Evolutionary conservation across 2,329 filamentous ascomycete species (phyloP).

Genomic region (Mycocentrospora acerina): DNA sequence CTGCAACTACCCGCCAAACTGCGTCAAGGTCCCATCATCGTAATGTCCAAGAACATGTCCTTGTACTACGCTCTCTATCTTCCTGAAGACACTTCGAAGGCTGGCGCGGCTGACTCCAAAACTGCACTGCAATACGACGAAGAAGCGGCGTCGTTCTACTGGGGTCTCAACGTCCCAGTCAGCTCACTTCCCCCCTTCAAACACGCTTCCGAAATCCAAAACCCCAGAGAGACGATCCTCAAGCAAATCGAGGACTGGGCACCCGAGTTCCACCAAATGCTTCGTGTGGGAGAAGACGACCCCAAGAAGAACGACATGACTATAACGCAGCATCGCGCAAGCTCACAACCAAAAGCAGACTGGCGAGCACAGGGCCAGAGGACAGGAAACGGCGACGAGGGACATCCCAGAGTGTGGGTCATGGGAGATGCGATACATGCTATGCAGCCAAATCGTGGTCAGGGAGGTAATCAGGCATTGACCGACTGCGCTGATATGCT

Average conservation of each 20-base stretch:
- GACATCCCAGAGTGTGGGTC: no score
- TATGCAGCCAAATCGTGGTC: no score
- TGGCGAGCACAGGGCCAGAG: not conserved
- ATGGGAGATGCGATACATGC: no score
- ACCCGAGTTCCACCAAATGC: conserved; percentile 1
- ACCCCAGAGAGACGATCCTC: not conserved
- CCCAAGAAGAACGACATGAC: not conserved
- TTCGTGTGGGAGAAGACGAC: not conserved
- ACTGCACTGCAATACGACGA: not conserved
- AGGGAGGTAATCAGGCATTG: no score
- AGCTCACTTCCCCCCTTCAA: not conserved
- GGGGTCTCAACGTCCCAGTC: not conserved
- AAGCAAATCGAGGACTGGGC: conserved; percentile 2
- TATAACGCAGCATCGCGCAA: no score
- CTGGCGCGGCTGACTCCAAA: not conserved
- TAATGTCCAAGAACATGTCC: not conserved
- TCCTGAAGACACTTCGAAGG: not conserved
- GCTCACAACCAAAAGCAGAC: not conserved
- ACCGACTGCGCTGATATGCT: no score
- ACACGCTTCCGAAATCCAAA: not conserved
- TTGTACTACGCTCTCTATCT: conserved; percentile 1
- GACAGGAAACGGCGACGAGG: not conserved
- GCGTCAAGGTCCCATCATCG: not conserved
- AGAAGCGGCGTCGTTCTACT: conserved; percentile 1
- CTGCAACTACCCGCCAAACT: no score